Conservation (phyloP, 2,329 filamentous ascomycete species). For the Neonectria magnoliae region DNA sequence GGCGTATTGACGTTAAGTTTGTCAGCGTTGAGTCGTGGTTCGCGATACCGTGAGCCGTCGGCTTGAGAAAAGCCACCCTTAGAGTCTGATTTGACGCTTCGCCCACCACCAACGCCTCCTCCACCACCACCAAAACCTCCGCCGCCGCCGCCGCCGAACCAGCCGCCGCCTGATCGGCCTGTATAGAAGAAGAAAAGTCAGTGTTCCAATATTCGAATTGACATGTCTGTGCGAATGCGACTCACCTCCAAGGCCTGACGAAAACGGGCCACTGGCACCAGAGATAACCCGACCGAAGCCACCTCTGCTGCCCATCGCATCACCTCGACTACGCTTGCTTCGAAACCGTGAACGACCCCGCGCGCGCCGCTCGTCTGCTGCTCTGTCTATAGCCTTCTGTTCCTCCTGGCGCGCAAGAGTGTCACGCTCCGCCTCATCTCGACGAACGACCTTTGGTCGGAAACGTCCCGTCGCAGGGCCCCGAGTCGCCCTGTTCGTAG, state of each 20-base stretch:
- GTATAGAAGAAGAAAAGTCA: constrained; percentile 17
- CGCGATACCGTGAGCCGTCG: constrained; percentile 46
- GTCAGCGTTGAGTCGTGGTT: constrained; percentile 66
- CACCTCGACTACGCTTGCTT: constrained; percentile 56
- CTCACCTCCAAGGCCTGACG: constrained; percentile 44
- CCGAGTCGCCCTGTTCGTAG: constrained; percentile 49
- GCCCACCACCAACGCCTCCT: constrained; percentile 40
- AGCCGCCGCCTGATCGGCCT: constrained; percentile 43
- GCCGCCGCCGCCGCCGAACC: constrained; percentile 41
- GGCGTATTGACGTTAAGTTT: constrained; percentile 58
- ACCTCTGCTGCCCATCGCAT: constrained; percentile 55
- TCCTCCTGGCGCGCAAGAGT: constrained; percentile 56
- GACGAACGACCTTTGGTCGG: constrained; percentile 58
- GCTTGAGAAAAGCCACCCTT: constrained; percentile 52
- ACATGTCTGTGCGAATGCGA: constrained; percentile 15
- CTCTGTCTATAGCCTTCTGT: constrained; percentile 54
- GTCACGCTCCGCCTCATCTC: constrained; percentile 62
- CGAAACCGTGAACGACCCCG: constrained; percentile 53
- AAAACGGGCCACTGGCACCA: constrained; percentile 54
- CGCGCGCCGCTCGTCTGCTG: constrained; percentile 52
- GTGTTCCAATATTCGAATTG: background rate
- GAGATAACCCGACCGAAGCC: constrained; percentile 49
- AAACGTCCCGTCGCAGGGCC: constrained; percentile 54
- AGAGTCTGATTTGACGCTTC: constrained; percentile 47
- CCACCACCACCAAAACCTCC: constrained; percentile 43